A percentile compares a stretch with the other conserved stretches of the same genome.
Conservation (phyloP, 2,329 filamentous ascomycete genomes). For the Arthrobotrys megalospora region DNA sequence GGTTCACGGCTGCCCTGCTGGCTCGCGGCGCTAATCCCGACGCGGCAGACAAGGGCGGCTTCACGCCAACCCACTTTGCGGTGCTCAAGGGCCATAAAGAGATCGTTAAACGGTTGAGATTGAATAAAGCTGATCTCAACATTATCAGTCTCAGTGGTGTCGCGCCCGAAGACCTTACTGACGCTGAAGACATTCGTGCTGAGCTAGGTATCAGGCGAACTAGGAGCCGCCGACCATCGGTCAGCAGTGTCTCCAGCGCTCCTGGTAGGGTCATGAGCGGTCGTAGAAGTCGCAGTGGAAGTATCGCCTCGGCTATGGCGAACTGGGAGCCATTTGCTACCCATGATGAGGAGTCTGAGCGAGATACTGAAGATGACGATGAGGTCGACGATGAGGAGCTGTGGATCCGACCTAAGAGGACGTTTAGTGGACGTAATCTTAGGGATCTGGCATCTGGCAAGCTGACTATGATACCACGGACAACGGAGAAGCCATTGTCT, state of each 20-base stretch:
- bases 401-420: conserved; percentile 66
- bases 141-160: conserved; percentile 79
- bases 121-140: conserved; percentile 80
- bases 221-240: conserved; percentile 76
- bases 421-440: conserved; percentile 63
- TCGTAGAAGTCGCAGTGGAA: conserved; percentile 70
- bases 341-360: conserved; percentile 68
- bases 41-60: conserved; percentile 81
- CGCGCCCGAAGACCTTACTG: conserved; percentile 79
- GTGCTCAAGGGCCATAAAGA: conserved; percentile 81
- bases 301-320: conserved; percentile 67
- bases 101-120: conserved; percentile 81
- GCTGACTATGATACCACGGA: conserved; percentile 56
- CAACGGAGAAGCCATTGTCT: conserved; percentile 49
- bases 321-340: conserved; percentile 64
- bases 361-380: conserved; percentile 67
- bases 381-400: conserved; percentile 65
- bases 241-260: conserved; percentile 76
- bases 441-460: conserved; percentile 54
- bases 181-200: conserved; percentile 74
- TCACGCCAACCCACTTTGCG: conserved; percentile 85
- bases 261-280: conserved; percentile 67
- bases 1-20: conserved; percentile 82
- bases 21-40: conserved; percentile 84
- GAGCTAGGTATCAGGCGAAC: conserved; percentile 70